Percentiles rank a stretch among this genome's conserved stretches.
Evolutionary conservation across 140 eudicot genomes (phyloP).

Genomic region (Cichorium intybus): DNA sequence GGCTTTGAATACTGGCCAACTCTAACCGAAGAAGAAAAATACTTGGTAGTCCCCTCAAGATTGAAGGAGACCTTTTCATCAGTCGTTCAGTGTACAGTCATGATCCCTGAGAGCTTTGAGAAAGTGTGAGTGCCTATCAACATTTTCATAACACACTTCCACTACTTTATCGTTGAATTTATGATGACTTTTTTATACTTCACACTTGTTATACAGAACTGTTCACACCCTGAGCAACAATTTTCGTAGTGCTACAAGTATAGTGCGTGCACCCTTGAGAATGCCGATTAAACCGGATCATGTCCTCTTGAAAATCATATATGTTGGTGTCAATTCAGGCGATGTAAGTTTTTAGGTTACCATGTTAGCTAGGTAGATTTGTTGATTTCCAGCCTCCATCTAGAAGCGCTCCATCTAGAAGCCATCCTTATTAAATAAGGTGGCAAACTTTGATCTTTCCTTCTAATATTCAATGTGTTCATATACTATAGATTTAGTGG

Average conservation of each 20-base stretch:
- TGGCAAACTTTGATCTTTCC: no score
- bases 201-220: no score
- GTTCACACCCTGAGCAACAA: slow-evolving; percentile 90
- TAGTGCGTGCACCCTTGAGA: slow-evolving; percentile 56
- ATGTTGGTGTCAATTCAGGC: slow-evolving; percentile 99
- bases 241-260: slow-evolving; percentile 75
- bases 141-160: no score
- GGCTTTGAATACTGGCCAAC: slow-evolving; percentile 96
- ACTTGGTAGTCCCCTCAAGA: slow-evolving; percentile 43
- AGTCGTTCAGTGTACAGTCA: slow-evolving; percentile 32
- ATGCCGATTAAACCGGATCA: slow-evolving; percentile 70
- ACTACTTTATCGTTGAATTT: no score
- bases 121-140: slow-evolving; percentile 55
- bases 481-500: no score
- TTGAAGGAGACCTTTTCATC: slow-evolving; percentile 36
- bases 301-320: slow-evolving; percentile 78
- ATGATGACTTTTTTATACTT: no score
- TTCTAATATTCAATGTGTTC: no score
- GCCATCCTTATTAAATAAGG: no score
- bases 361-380: no score
- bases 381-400: no score
- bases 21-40: slow-evolving; percentile 86
- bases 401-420: no score
- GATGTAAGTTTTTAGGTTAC: slow-evolving; percentile 93
- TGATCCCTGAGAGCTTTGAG: slow-evolving; percentile 71